Evolutionary conservation across 139 green algal species (phyloP), one percentile per base, ranked within the genome.

Genomic region (Ettlia oleoabundans): DNA sequence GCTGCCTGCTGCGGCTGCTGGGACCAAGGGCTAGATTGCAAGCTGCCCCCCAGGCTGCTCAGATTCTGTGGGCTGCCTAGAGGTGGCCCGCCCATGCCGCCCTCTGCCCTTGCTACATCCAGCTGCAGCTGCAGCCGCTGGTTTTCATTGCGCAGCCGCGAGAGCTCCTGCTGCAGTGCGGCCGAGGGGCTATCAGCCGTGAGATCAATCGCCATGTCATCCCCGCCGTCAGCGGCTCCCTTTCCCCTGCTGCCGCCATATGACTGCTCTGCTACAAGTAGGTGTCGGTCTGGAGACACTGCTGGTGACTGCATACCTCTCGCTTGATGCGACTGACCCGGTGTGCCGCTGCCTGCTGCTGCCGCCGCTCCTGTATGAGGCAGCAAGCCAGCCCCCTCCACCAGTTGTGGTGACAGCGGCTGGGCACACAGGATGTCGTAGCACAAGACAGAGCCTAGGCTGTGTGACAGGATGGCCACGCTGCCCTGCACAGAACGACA

Each of bases 371-470:
- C 62, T 70, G 82, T n/a, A 22, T 65, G 55, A 5, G 55, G 55
- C 15, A 65, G 55, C 55, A 55, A n/a, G 18, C 67, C 41, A 22
- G 41, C 67, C 15, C 43, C 21, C n/a, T 26, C 42, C 52, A 40
- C 61, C 21, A 38, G 61, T n/a, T 71, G 64, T 2, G 67, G 40
- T 5, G 24, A 19, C 13, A 38, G 52, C 37, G 76, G 76, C 77
- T 96, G 93, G 67, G 93, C 88, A 72, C 87, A 95, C 30, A 96
- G 86, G 37, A 96, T 85, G 78, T 96, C 93, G 64, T 90, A 94
- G 53, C 75, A 86, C 22, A 96, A 88, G 30, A 96, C 90, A n/a
- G 81, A 87, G 32, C 93, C 93, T 37, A 96, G 82, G 18, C 84
- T 92, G 75, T 96, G 93, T 3, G 93, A 93, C 47, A 94, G 69